Base-by-base conservation (phyloP, 768 basidiomycete species). In the Pleurotus tuber-regium region DNA sequence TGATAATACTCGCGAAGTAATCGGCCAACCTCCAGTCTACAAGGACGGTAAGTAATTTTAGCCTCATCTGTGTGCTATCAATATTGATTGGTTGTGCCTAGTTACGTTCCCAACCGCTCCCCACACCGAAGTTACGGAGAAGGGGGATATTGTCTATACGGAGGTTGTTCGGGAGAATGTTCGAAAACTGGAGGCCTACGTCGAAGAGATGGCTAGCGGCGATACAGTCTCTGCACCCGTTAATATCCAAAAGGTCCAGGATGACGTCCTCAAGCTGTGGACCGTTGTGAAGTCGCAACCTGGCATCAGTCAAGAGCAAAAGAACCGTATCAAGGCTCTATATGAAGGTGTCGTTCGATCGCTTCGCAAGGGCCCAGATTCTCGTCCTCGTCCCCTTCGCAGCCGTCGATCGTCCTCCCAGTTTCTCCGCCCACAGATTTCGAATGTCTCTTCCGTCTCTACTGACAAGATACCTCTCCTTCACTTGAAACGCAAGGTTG, bases 41-140 rank as follows among this genome's bases (percentile, higher is more conserved):
- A 95, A 94, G 72, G 95, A 98, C 76, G 92, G 93, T 92, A 63
- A 57, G 87, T 14, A n/a, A n/a, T n/a, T n/a, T n/a, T n/a, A n/a
- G n/a, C n/a, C n/a, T n/a, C n/a, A n/a, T n/a, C n/a, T n/a, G n/a
- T n/a, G n/a, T n/a, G n/a, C n/a, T 54, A 54, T 43, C 59, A 18
- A 12, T 39, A 48, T 42, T 40, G 24, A 54, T 47, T 50, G 2
- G n/a, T n/a, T n/a, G n/a, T n/a, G n/a, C n/a, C n/a, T 41, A 92
- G 91, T 99, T 23, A 98, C 96, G 16, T 97, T 99, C 84, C 97
- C 97, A 2, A 98, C 96, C 30, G 97, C 96, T 7, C 97, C 97
- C 30, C 84, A 86, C 62, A 98, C 96, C 5, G 92, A 95, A 65
- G 89, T 99, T 59, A 92, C 86, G 8, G 84, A 82, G 42, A 92